A percentile compares a stretch with the other conserved stretches of the same genome.
Evolutionary conservation across 1,139 yeast species (phyloP).

Genomic region (Magnusiomyces suaveolens): DNA sequence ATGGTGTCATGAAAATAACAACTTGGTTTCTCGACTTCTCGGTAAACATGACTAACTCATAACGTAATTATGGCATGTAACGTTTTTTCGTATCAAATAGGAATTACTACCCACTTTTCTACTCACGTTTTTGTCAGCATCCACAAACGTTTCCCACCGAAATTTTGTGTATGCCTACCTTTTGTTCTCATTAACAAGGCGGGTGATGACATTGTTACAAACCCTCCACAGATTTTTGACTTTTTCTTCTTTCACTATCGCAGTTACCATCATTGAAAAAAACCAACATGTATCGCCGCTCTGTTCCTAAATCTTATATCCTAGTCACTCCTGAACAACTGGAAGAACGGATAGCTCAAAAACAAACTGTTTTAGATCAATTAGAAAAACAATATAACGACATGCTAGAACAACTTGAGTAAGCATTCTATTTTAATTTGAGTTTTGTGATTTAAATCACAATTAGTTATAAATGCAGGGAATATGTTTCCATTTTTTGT

Average conservation of each 20-base stretch:
- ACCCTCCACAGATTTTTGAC: no score
- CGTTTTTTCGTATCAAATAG: no score
- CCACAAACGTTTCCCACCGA: no score
- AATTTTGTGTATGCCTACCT: no score
- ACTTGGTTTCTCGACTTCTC: no score
- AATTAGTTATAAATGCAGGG: neutral
- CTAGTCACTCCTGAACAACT: slow-evolving; percentile 2
- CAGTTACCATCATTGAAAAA: neutral
- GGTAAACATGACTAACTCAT: no score
- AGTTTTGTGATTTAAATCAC: neutral
- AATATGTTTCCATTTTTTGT: neutral
- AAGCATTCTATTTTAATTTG: neutral
- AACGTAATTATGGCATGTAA: no score
- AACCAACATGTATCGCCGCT: neutral
- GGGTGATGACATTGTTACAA: no score
- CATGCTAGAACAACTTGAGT: neutral
- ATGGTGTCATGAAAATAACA: no score
- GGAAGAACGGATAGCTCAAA: slow-evolving; percentile 3
- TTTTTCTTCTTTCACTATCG: neutral
- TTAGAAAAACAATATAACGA: neutral
- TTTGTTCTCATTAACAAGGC: no score
- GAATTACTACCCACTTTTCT: no score
- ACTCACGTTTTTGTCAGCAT: no score
- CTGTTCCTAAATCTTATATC: neutral
- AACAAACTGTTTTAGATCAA: neutral